Evolutionary conservation across 441 rosid genomes (phyloP).

Genomic region (Hura crepitans): DNA sequence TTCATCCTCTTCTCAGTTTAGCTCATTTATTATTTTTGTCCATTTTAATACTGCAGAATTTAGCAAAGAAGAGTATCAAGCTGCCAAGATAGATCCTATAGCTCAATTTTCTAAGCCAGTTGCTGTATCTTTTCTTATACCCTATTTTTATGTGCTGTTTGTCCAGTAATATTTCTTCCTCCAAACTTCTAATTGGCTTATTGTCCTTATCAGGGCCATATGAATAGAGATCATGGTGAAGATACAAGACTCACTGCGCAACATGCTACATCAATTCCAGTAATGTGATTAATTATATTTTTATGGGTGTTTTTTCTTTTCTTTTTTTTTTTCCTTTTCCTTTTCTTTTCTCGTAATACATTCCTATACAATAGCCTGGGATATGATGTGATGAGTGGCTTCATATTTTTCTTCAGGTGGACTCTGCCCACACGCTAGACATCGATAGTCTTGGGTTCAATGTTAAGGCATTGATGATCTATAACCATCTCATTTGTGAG

Average conservation of each 20-base stretch:
- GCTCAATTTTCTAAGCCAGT: conserved; percentile 82
- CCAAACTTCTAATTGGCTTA: conserved; percentile 8
- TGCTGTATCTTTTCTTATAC: conserved; percentile 40
- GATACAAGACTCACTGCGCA: conserved; percentile 71
- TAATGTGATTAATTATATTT: conserved; percentile 30
- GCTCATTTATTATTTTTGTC: conserved; percentile 12
- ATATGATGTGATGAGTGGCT: not conserved
- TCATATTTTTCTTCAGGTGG: conserved; percentile 49
- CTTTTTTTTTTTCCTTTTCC: too few species aligned
- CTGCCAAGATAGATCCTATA: conserved; percentile 72
- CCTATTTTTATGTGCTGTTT: not conserved
- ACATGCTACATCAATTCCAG: conserved; percentile 66
- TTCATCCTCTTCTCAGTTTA: not conserved
- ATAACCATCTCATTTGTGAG: not conserved
- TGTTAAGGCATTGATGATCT: conserved; percentile 54
- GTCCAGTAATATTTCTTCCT: not conserved
- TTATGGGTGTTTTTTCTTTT: too few species aligned
- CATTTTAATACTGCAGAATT: conserved; percentile 47
- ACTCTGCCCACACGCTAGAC: conserved; percentile 71
- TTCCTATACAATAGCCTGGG: not conserved
- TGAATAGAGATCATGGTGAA: conserved; percentile 88
- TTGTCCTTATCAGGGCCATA: conserved; percentile 56
- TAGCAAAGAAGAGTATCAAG: conserved; percentile 56
- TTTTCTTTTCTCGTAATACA: too few species aligned
- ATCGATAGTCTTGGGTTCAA: conserved; percentile 84